Evolutionary conservation across 495 filamentous ascomycete species (phyloP).

Genomic region (Annulohypoxylon maeteangense): DNA sequence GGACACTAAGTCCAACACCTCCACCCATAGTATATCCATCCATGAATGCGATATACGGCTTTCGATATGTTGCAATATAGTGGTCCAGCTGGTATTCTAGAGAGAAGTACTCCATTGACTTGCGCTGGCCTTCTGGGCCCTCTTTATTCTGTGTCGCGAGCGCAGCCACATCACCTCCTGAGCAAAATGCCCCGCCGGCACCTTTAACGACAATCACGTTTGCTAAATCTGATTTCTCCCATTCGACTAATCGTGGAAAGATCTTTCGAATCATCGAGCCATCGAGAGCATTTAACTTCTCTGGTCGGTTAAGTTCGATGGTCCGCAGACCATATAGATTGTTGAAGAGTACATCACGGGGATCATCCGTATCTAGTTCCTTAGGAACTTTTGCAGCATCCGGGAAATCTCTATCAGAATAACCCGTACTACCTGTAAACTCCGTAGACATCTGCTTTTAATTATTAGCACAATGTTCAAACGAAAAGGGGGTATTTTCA

Average conservation of each 20-base stretch:
- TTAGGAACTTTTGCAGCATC: slow-evolving; percentile 49
- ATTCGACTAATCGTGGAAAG: slow-evolving; percentile 85
- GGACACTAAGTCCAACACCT: slow-evolving; percentile 91
- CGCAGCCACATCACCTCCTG: slow-evolving; percentile 86
- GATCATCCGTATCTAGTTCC: slow-evolving; percentile 73
- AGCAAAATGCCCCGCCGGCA: slow-evolving; percentile 86
- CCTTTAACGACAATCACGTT: slow-evolving; percentile 94
- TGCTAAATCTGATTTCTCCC: slow-evolving; percentile 91
- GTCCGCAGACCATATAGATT: slow-evolving; percentile 87
- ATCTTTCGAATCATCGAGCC: slow-evolving; percentile 96
- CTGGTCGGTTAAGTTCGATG: slow-evolving; percentile 92
- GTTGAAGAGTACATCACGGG: slow-evolving; percentile 92
- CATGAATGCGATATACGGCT: slow-evolving; percentile 95
- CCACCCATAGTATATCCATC: slow-evolving; percentile 99
- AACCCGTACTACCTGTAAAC: too few relatives aligned
- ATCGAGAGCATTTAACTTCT: slow-evolving; percentile 89
- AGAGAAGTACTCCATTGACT: slow-evolving; percentile 84
- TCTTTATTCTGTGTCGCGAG: slow-evolving; percentile 77
- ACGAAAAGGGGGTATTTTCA: not conserved
- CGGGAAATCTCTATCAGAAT: slow-evolving; percentile 33
- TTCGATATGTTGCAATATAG: slow-evolving; percentile 90
- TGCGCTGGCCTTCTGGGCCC: slow-evolving; percentile 71
- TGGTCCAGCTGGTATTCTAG: slow-evolving; percentile 96
- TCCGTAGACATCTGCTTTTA: slow-evolving; percentile 65
- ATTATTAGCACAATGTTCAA: slow-evolving; percentile 14